Evolutionary conservation across 73 alveolate species (phyloP).

Genomic region (Halteria grandinella): DNA sequence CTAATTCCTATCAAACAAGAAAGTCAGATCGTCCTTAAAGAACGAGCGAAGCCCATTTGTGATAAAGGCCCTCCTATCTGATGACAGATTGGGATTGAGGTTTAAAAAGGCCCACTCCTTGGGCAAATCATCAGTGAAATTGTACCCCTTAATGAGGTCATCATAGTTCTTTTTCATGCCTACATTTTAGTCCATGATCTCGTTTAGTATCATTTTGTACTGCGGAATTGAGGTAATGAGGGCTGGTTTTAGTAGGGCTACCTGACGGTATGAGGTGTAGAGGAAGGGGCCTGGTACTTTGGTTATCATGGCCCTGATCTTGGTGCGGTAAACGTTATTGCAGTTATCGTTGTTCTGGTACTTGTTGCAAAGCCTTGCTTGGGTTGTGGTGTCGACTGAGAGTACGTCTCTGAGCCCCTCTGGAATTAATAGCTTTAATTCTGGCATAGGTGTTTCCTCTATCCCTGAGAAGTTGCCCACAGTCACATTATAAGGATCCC

Average conservation of each 20-base stretch:
- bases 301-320: slow-evolving; percentile 66
- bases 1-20: slow-evolving; percentile 71
- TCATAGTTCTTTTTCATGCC: slow-evolving; percentile 1
- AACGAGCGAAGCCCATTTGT: slow-evolving; percentile 85
- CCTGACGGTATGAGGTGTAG: slow-evolving; percentile 67
- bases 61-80: slow-evolving; percentile 64
- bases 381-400: slow-evolving; percentile 72
- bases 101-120: slow-evolving; percentile 61
- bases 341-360: not conserved
- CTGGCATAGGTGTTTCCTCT: not conserved
- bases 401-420: slow-evolving; percentile 73
- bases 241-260: slow-evolving; percentile 56
- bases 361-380: slow-evolving; percentile 51
- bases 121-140: slow-evolving; percentile 64
- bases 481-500: slow-evolving; percentile 49
- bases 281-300: slow-evolving; percentile 77
- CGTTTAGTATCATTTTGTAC: slow-evolving; percentile 12
- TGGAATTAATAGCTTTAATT: slow-evolving; percentile 78
- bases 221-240: slow-evolving; percentile 12
- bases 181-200: not conserved
- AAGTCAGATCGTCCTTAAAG: slow-evolving; percentile 76
- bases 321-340: slow-evolving; percentile 36
- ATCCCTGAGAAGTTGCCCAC: not conserved
- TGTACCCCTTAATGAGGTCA: slow-evolving; percentile 2
- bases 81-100: slow-evolving; percentile 40